Evolutionary conservation across 2,329 filamentous ascomycete species (phyloP).

Genomic region (Didymella arachidicola): DNA sequence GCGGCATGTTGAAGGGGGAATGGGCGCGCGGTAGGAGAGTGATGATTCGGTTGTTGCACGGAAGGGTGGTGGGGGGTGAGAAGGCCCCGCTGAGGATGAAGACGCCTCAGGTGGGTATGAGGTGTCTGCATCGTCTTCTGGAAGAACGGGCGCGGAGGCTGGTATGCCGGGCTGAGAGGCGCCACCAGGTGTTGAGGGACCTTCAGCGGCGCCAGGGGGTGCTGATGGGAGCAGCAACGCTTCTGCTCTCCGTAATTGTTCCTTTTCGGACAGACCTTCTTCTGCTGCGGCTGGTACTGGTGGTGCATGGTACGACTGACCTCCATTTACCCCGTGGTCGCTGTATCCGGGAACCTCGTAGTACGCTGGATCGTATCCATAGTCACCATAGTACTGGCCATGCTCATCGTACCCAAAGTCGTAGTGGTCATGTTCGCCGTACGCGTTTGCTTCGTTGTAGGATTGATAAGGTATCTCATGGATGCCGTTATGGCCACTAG

Average conservation of each 20-base stretch:
- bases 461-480: slow-evolving; percentile 34
- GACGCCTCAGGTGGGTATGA: slow-evolving; percentile 33
- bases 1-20: slow-evolving; percentile 24
- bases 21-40: slow-evolving; percentile 18
- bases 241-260: slow-evolving; percentile 79
- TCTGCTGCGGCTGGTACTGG: slow-evolving; percentile 66
- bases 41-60: slow-evolving; percentile 25
- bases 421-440: slow-evolving; percentile 34
- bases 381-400: slow-evolving; percentile 42
- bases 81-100: slow-evolving; percentile 33
- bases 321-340: slow-evolving; percentile 39
- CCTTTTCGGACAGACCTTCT: slow-evolving; percentile 78
- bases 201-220: slow-evolving; percentile 63
- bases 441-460: slow-evolving; percentile 23
- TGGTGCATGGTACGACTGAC: slow-evolving; percentile 59
- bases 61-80: slow-evolving; percentile 40
- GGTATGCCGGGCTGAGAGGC: slow-evolving; percentile 38
- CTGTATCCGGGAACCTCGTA: slow-evolving; percentile 42
- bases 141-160: slow-evolving; percentile 48
- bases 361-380: slow-evolving; percentile 44
- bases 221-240: slow-evolving; percentile 81
- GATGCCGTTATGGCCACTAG: slow-evolving; percentile 25
- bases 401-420: slow-evolving; percentile 44
- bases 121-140: slow-evolving; percentile 42
- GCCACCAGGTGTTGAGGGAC: slow-evolving; percentile 52